Conservation (phyloP, 2,329 filamentous ascomycete species). For the Sphaerostilbella broomeana region DNA sequence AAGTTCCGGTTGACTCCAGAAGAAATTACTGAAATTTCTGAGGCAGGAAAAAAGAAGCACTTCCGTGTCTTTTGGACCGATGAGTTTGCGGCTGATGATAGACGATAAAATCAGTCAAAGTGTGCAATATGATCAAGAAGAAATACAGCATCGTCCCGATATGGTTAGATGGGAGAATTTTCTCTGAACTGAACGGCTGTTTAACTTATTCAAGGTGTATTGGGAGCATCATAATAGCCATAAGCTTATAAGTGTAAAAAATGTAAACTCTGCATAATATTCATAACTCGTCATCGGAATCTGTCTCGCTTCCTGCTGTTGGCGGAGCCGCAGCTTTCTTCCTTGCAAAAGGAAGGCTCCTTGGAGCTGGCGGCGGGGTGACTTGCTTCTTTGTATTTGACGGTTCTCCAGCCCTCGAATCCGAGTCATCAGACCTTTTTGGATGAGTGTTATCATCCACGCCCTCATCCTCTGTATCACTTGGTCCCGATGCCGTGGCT, state of each 20-base stretch:
- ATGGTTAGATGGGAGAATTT: too few species aligned
- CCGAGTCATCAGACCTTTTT: neutral
- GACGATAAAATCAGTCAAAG: conserved; percentile 25
- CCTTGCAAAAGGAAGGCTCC: conserved; percentile 40
- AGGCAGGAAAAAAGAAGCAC: conserved; percentile 54
- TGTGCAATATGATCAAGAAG: too few species aligned
- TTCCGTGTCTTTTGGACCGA: conserved; percentile 53
- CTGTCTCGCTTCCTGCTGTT: conserved; percentile 38
- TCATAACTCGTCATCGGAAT: conserved; percentile 51
- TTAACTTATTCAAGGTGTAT: too few species aligned
- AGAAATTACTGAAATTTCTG: conserved; percentile 51
- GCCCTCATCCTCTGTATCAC: conserved; percentile 35
- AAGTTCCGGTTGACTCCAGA: conserved; percentile 52
- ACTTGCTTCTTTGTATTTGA: conserved; percentile 17
- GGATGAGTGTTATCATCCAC: too few species aligned
- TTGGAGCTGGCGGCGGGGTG: conserved; percentile 30
- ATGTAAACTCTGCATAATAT: neutral
- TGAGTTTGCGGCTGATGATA: conserved; percentile 47
- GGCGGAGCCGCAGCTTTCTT: conserved; percentile 26
- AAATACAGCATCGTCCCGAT: too few species aligned
- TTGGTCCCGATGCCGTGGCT: conserved; percentile 34
- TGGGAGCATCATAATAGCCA: too few species aligned
- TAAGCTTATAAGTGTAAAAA: too few species aligned
- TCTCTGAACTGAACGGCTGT: too few species aligned
- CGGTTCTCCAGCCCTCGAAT: conserved; percentile 9